Percentiles rank a stretch among this genome's conserved stretches.
These are phyloP conservation scores for Chaetomium fimeti DNA, from an alignment of 495 filamentous ascomycete species.

Conservation along the genomic window DNA sequence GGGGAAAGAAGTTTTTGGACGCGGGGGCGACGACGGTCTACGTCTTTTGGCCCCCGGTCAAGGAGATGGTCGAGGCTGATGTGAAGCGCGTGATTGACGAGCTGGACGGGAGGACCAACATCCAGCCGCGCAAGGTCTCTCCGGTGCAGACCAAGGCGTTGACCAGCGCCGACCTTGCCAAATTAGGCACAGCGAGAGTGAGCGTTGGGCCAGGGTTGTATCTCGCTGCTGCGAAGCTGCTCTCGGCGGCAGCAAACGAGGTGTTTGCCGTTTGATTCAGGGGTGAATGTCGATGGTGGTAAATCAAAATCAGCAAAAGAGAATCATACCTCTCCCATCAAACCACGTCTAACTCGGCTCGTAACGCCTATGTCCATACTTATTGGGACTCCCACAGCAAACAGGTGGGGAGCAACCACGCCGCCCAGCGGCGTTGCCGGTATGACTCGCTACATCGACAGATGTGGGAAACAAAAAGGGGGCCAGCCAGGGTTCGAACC, in stretches of 20 bases:
- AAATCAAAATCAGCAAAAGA: neutral
- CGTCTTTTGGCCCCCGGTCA: slow-evolving; percentile 38
- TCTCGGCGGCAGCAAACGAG: slow-evolving; percentile 18
- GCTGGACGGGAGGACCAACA: slow-evolving; percentile 36
- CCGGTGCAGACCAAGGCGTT: slow-evolving; percentile 36
- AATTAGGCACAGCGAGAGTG: slow-evolving; percentile 49
- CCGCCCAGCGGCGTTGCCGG: too few relatives aligned
- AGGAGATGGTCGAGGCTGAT: slow-evolving; percentile 36
- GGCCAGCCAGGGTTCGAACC: slow-evolving; percentile 31
- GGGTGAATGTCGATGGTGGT: neutral
- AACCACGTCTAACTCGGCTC: neutral
- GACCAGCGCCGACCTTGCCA: slow-evolving; percentile 16
- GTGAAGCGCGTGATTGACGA: slow-evolving; percentile 38
- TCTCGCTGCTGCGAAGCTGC: slow-evolving; percentile 13
- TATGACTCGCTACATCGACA: too few relatives aligned
- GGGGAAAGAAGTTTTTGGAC: slow-evolving; percentile 47
- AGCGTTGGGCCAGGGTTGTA: slow-evolving; percentile 41
- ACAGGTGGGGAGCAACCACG: too few relatives aligned
- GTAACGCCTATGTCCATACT: too few relatives aligned
- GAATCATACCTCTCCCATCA: neutral
- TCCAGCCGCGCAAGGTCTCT: slow-evolving; percentile 28
- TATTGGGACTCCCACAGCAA: too few relatives aligned
- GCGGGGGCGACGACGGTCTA: slow-evolving; percentile 53
- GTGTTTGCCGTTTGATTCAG: slow-evolving; percentile 8
- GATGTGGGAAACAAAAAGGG: slow-evolving; percentile 11